Percentiles rank a stretch among this genome's conserved stretches.
Conservation (phyloP, 176 grass and related monocot species). For the Chrysopogon serrulatus region DNA sequence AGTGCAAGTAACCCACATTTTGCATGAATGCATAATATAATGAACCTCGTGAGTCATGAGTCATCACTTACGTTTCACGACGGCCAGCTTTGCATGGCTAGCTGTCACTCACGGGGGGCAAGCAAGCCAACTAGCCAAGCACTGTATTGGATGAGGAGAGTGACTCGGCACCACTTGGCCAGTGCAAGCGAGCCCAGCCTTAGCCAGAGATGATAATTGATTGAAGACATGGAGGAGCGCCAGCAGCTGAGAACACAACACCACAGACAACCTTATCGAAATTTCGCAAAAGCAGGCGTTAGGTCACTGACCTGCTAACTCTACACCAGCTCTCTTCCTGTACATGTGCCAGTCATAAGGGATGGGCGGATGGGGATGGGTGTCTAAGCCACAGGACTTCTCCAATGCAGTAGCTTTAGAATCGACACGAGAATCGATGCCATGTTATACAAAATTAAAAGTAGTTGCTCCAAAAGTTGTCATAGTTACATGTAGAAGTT, state of each 20-base stretch:
- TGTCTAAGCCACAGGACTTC: too few species aligned
- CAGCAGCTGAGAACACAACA: not conserved
- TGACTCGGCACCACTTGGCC: constrained; percentile 26
- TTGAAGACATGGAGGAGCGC: not conserved
- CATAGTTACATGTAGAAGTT: too few species aligned
- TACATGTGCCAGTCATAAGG: too few species aligned
- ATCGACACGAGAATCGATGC: too few species aligned
- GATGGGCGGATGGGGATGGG: too few species aligned
- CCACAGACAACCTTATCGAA: not conserved
- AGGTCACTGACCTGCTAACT: not conserved
- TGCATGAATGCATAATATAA: not conserved
- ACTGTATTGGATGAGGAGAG: constrained; percentile 3
- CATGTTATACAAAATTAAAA: too few species aligned
- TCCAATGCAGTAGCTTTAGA: too few species aligned
- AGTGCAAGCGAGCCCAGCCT: not conserved
- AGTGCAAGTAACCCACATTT: too few species aligned
- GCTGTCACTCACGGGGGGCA: not conserved
- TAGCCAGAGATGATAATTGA: not conserved
- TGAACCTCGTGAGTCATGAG: not conserved
- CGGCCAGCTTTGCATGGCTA: not conserved
- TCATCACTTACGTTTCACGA: constrained; percentile 4
- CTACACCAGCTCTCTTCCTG: too few species aligned
- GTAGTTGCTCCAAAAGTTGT: too few species aligned
- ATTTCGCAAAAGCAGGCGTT: not conserved
- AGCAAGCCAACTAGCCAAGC: constrained; percentile 1